Evolutionary conservation across 2,329 filamentous ascomycete genomes (phyloP), one percentile per base, ranked within the genome.

Genomic region (Aschersonia sp.): DNA sequence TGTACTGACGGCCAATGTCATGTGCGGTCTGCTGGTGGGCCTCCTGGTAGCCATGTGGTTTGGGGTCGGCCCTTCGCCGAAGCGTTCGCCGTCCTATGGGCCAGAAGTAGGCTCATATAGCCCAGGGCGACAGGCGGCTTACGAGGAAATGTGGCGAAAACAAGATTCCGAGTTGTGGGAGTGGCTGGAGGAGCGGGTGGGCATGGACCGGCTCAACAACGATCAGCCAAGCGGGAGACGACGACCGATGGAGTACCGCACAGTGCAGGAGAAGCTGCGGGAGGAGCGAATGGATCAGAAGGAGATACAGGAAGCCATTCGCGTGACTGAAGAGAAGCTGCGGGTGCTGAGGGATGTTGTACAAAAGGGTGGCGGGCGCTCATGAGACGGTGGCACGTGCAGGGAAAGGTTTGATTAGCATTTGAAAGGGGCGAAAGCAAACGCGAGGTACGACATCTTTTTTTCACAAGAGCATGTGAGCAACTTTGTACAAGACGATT

Each of bases 91-190:
- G 22, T 58, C 61, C 1, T 69, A 64, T 49, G 64, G 65, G 6
- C 62, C 51, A 9, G 56, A 56, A 11, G 46, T 59, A 29, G 57
- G 57, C 31, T 54, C 62, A 12, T 62, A 62, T 49, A 56, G 57
- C 39, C 75, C 84, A 0, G 80, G 89, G 48, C 77, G 88, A 5
- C 67, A 88, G 12, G 80, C 83, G 2, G 87, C 86, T 0, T 97
- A 95, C 61, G 89, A 97, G 55, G 86, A 95, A 65, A 84, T 97
- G 59, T 98, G 90, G 89, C 75, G 80, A 37, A 72, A 79, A 41
- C 87, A 95, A 62, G 89, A 95, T 61, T 87, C 78, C 53, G 87
- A 92, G 56, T 68, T 95, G 8, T 95, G 89, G 89, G 82, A 86
- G 49, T 95, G 89, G 89, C 69, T 95, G 5, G 89, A 95, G 62